A percentile compares a stretch with the other conserved stretches of the same genome.
Evolutionary conservation across 176 grass and related monocot genomes (phyloP).

Genomic region (Ampelocalamus luodianensis): DNA sequence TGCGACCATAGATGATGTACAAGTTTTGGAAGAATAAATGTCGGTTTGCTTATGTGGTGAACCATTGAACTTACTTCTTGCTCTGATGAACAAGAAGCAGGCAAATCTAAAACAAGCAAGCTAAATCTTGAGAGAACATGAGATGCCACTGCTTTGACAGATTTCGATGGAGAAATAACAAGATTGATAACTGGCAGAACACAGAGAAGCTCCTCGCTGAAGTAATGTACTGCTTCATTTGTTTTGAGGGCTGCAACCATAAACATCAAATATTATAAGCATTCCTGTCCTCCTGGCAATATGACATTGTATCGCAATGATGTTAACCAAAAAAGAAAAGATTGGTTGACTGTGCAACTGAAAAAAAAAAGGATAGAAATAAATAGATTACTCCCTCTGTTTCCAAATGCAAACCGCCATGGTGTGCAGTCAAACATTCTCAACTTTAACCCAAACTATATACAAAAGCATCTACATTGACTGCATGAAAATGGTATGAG

Average conservation of each 20-base stretch:
- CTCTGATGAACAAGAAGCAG: slow-evolving; percentile 43
- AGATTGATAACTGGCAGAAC: slow-evolving; percentile 73
- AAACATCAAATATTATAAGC: slow-evolving; percentile 46
- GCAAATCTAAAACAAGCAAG: slow-evolving; percentile 59
- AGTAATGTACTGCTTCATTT: slow-evolving; percentile 41
- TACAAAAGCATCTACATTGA: background rate
- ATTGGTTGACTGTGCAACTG: background rate
- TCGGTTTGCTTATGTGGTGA: slow-evolving; percentile 64
- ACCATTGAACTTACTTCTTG: slow-evolving; percentile 48
- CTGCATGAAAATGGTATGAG: background rate
- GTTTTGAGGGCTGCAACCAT: slow-evolving; percentile 53
- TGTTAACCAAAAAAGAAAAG: slow-evolving; percentile 7
- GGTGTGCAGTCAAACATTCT: slow-evolving; percentile 21
- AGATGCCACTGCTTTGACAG: slow-evolving; percentile 73
- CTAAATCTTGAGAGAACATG: slow-evolving; percentile 69
- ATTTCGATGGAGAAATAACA: slow-evolving; percentile 75
- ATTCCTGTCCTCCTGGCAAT: background rate
- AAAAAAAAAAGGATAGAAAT: slow-evolving; percentile 16
- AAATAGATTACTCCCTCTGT: slow-evolving; percentile 6
- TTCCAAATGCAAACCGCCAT: slow-evolving; percentile 21
- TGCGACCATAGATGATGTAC: slow-evolving; percentile 72
- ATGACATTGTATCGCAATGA: slow-evolving; percentile 14
- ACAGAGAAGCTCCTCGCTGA: slow-evolving; percentile 77
- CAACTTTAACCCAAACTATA: slow-evolving; percentile 13
- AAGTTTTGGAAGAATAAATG: slow-evolving; percentile 75